phyloP scores from a whole-genome alignment of 176 grass and related monocot species.

The Panicum miliaceum region DNA sequence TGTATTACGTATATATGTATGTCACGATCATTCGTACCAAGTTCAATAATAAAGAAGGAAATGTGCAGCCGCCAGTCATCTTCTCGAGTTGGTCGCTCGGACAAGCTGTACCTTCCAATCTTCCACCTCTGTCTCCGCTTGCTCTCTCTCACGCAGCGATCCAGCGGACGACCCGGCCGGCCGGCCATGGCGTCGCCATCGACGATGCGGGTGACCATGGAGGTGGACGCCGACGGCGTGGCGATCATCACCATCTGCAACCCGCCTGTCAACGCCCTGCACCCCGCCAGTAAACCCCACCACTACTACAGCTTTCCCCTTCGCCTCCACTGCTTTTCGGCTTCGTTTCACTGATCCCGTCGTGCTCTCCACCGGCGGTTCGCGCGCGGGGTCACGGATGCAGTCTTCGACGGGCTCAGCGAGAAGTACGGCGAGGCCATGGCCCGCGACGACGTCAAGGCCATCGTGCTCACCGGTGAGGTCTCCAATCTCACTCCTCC shows the following conservation, averaged over 20 bases:
- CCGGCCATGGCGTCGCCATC: neutral
- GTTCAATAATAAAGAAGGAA: neutral
- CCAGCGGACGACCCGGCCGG: neutral
- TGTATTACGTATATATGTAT: neutral
- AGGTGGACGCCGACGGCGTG: conserved; percentile 74
- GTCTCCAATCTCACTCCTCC: neutral
- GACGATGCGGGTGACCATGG: conserved; percentile 74
- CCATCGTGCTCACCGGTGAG: conserved; percentile 86
- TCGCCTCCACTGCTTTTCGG: neutral
- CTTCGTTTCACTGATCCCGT: neutral
- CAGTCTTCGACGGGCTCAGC: conserved; percentile 77
- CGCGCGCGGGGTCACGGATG: neutral
- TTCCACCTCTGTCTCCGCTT: neutral
- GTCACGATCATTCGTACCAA: neutral
- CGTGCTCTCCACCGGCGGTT: neutral
- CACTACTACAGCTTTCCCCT: neutral
- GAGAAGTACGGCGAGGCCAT: conserved; percentile 84
- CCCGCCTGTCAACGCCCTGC: conserved; percentile 84
- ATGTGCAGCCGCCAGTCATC: neutral
- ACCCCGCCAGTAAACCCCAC: conserved; percentile 57
- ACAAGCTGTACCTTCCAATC: neutral
- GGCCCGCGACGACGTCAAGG: conserved; percentile 74
- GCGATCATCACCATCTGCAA: conserved; percentile 83
- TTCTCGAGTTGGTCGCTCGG: neutral
- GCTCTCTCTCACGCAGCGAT: neutral